Conservation (phyloP, 768 basidiomycete species). For the Tephrocybe rancida region DNA sequence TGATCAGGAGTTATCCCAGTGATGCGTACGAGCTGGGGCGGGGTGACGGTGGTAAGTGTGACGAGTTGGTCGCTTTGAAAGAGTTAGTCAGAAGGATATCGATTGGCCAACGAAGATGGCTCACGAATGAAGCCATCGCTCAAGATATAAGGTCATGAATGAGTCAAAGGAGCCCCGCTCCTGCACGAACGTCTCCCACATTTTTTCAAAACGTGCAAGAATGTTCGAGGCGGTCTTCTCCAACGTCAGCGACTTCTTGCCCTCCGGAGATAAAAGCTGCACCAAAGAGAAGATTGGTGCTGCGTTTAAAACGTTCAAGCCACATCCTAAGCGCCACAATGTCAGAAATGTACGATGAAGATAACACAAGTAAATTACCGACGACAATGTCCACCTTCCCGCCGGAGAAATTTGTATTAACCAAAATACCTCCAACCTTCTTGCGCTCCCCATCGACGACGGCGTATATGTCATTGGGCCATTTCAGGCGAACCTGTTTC, state of each 20-base stretch:
- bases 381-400: constrained; percentile 77
- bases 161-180: constrained; percentile 73
- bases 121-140: constrained; percentile 91
- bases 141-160: constrained; percentile 79
- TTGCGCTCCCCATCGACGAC: constrained; percentile 54
- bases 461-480: constrained; percentile 97
- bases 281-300: constrained; percentile 82
- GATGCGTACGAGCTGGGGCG: constrained; percentile 73
- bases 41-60: constrained; percentile 75
- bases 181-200: constrained; percentile 76
- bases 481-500: constrained; percentile 77
- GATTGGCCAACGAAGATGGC: constrained; percentile 33
- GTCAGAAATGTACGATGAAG: not conserved
- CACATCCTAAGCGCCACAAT: constrained; percentile 63
- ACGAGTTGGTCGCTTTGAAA: constrained; percentile 81
- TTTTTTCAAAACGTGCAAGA: constrained; percentile 71
- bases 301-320: constrained; percentile 83
- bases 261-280: constrained; percentile 54
- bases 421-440: constrained; percentile 92
- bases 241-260: constrained; percentile 48
- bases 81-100: not conserved
- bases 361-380: constrained; percentile 45
- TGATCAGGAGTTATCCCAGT: constrained; percentile 85
- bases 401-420: constrained; percentile 82
- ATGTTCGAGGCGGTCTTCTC: constrained; percentile 79